phyloP scores from a whole-genome alignment of 495 filamentous ascomycete genomes.

The Aspergillus ostianus region DNA sequence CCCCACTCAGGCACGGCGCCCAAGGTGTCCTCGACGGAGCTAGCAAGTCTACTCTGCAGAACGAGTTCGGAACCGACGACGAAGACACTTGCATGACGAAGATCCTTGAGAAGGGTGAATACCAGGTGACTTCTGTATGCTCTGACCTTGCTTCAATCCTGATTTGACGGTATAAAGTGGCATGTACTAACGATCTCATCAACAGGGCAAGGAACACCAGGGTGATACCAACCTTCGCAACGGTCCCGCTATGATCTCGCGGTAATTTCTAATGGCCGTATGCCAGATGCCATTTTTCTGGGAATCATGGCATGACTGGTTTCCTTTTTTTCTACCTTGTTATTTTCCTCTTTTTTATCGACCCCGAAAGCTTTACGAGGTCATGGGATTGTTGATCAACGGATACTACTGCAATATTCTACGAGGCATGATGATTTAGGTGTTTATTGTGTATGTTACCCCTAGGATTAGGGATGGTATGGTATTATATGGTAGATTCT shows the following conservation, averaged over 20 bases:
- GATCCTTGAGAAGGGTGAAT: constrained; percentile 74
- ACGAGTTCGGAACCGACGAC: constrained; percentile 79
- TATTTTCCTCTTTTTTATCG: not conserved
- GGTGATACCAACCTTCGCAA: constrained; percentile 35
- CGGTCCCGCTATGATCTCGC: constrained; percentile 16
- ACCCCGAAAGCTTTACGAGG: not conserved
- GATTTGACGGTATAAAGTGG: not conserved
- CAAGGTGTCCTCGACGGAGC: constrained; percentile 77
- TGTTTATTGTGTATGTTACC: not conserved
- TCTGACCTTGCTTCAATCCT: not conserved
- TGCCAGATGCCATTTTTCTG: not conserved
- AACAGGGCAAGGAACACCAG: constrained; percentile 33
- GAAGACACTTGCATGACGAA: constrained; percentile 75
- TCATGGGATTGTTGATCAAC: not conserved
- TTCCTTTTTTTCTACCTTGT: not conserved
- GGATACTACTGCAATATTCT: not conserved
- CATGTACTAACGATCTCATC: constrained; percentile 3
- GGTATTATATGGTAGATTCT: not conserved
- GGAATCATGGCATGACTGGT: not conserved
- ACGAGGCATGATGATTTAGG: not conserved
- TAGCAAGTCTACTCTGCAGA: constrained; percentile 69
- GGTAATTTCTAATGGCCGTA: constrained; percentile 3
- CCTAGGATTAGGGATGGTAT: not conserved
- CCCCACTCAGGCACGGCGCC: constrained; percentile 68
- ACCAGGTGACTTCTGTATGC: constrained; percentile 68